A percentile compares a stretch with the other conserved stretches of the same genome.
Conservation (phyloP, 1,139 yeast species). For the Spathaspora jeffriesii region DNA sequence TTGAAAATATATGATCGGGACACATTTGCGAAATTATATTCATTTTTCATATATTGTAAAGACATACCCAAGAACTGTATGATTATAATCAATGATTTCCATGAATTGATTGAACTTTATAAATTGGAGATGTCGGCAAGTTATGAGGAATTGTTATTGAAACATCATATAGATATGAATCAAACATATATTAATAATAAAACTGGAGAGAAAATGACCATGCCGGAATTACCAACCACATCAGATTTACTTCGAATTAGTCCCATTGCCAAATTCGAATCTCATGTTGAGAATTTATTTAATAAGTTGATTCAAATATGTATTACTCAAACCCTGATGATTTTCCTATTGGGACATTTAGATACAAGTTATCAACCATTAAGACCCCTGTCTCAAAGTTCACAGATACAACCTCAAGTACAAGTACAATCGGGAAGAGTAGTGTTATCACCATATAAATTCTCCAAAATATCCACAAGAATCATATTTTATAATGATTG, state of each 20-base stretch:
- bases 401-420: conserved; percentile 8
- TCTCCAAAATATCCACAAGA: conserved; percentile 16
- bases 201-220: conserved; percentile 12
- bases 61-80: conserved; percentile 14
- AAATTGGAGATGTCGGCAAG: conserved; percentile 32
- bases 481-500: conserved; percentile 38
- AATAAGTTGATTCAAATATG: conserved; percentile 26
- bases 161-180: conserved; percentile 31
- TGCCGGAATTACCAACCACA: conserved; percentile 30
- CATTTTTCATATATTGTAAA: conserved; percentile 15
- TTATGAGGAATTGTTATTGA: conserved; percentile 37
- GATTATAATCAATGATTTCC: conserved; percentile 33
- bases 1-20: conserved; percentile 14
- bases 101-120: conserved; percentile 38
- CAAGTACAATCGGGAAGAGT: conserved; percentile 16
- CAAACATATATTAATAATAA: conserved; percentile 18
- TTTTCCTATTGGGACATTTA: conserved; percentile 32
- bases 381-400: conserved; percentile 5
- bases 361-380: conserved; percentile 26
- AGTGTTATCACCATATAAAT: conserved; percentile 18
- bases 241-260: conserved; percentile 33
- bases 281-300: conserved; percentile 30
- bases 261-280: conserved; percentile 32
- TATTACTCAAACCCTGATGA: conserved; percentile 23
- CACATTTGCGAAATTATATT: conserved; percentile 28